Percentiles rank a stretch among this genome's conserved stretches.
Conservation (phyloP, 176 grass and related monocot species). For the Puya raimondii region DNA sequence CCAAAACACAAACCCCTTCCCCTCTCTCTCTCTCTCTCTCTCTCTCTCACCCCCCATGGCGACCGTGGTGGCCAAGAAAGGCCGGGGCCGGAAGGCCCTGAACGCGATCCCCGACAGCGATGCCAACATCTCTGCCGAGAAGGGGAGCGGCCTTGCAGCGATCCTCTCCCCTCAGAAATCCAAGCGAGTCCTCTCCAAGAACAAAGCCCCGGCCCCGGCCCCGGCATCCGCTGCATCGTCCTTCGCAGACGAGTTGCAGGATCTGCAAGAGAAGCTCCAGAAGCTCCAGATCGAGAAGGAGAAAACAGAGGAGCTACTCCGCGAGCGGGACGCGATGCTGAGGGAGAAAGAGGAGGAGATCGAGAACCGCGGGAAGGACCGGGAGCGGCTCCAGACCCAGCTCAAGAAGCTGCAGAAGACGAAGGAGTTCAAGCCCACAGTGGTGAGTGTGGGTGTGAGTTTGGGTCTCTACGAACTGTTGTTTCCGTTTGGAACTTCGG, state of each 20-base stretch:
- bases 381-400: constrained; percentile 50
- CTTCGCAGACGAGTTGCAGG: constrained; percentile 37
- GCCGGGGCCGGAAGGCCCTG: constrained; percentile 49
- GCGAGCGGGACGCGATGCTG: constrained; percentile 56
- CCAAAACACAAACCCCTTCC: background rate
- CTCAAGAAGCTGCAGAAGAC: constrained; percentile 68
- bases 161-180: constrained; percentile 27
- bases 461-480: background rate
- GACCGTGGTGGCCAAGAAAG: constrained; percentile 29
- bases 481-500: background rate
- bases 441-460: constrained; percentile 32
- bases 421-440: constrained; percentile 92
- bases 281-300: constrained; percentile 70
- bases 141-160: constrained; percentile 1
- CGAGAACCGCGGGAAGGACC: constrained; percentile 46
- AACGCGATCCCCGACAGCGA: constrained; percentile 51
- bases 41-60: constrained; percentile 11
- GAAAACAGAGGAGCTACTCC: constrained; percentile 61
- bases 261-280: constrained; percentile 65
- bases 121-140: constrained; percentile 61
- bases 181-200: constrained; percentile 32
- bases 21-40: background rate
- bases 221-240: background rate
- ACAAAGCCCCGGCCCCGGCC: background rate
- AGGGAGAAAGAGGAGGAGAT: constrained; percentile 68